Base-by-base conservation (phyloP, 2,329 filamentous ascomycete species). In the Zelopaecilomyces penicillatus region DNA sequence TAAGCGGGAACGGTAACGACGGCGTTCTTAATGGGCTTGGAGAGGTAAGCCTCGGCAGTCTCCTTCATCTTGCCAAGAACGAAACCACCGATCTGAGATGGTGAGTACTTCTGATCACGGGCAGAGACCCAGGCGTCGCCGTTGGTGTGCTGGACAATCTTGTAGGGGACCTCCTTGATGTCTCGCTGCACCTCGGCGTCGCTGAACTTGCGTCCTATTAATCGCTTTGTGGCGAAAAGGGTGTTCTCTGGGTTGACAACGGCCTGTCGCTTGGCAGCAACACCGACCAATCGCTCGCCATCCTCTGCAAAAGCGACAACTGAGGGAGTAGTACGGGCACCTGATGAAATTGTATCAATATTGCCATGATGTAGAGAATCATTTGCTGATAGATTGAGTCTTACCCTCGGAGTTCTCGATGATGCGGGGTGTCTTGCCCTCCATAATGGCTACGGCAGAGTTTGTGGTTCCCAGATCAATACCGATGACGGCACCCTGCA, bases 181-280 rank as follows among this genome's bases (percentile, higher is more conserved):
- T 97, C 91, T 62, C 89, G 86, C 78, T 97, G 91, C 48, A 95
- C 88, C 77, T 97, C 91, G 54, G 75, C 65, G 60, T 97, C 91
- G 67, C 80, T 88, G 78, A 91, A 97, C 77, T 96, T 96, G 68
- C 91, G 87, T 64, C 91, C 91, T 68, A 97, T 96, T 67, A 97
- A 82, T 80, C 91, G 88, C 83, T 97, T 97, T 55, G 91, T 96
- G 67, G 90, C 91, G 68, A 96, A 97, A 48, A 97, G 82, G 47
- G 91, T 97, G 78, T 96, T 96, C 71, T 96, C 90, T 50, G 91
- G 91, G 78, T 97, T 97, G 62, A 97, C 90, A 58, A 96, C 91
- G 53, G 90, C 91, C 75, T 97, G 91, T 64, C 90, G 89, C 82
- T 97, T 97, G 60, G 91, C 91, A 51, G 91, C 88, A 56, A 96